Evolutionary conservation across 139 green algal genomes (phyloP).

Genomic region (Prasinococcaceae sp.): DNA sequence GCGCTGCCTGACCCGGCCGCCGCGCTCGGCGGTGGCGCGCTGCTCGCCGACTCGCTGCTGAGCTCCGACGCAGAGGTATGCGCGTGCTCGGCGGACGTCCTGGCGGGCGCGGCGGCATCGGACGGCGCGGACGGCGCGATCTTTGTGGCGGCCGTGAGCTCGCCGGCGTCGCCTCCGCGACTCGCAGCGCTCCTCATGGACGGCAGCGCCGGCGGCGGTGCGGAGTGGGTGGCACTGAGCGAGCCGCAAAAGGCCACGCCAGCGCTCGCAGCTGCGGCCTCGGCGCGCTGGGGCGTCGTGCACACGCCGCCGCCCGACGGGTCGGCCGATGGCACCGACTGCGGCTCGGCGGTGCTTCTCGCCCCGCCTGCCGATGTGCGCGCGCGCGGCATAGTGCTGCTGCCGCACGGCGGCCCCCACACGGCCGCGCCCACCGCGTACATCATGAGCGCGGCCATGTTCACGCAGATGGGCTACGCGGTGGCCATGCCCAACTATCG

Average conservation of each 20-base stretch:
- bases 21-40: too few species aligned
- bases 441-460: neutral
- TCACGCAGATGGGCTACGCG: neutral
- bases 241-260: neutral
- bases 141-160: too few species aligned
- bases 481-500: neutral
- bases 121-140: too few species aligned
- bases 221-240: neutral
- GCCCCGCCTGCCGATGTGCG: neutral
- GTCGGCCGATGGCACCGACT: neutral
- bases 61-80: too few species aligned
- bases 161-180: too few species aligned
- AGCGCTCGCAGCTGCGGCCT: neutral
- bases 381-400: neutral
- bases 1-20: too few species aligned
- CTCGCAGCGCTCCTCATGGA: neutral
- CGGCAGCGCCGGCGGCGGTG: neutral
- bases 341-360: neutral
- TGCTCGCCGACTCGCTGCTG: too few species aligned
- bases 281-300: neutral
- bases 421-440: neutral
- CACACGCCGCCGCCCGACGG: neutral
- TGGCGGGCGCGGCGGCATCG: too few species aligned
- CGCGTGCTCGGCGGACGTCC: too few species aligned
- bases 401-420: neutral